Evolutionary conservation across 257 asterid species (phyloP), one percentile per base, ranked within the genome.

Genomic region (Fraxinus americana): DNA sequence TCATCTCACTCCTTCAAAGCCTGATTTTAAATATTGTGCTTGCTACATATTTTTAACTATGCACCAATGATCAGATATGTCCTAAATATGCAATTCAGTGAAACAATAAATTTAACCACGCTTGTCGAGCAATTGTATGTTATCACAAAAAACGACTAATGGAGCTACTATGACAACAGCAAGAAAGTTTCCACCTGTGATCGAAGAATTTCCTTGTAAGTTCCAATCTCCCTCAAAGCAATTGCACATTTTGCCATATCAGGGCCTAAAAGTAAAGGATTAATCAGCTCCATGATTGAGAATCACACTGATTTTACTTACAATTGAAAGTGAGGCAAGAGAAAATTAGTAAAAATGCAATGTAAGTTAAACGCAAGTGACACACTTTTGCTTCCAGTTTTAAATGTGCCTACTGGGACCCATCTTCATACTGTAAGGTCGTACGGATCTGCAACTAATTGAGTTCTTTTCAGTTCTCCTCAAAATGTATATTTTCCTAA

Each of bases 181-280:
- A 52, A 76, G 70, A 80, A 52, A 74, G 30, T 71, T 48, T 69
- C 77, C 73, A 96, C 99, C 98, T 96, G 90, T 67, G 96, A 87
- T 79, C 90, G 97, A 83, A 96, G 99, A 90, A 87, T 83, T 87
- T 96, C 99, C 85, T 92, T 93, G 90, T 93, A 90, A 38, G 90
- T 93, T 88, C 96, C 99, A 52, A 92, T 91, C 85, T 96, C 99
- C 86, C 94, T 91, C 83, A 96, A 75, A 71, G 94, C 89, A 75
- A 90, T 90, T n/a, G 97, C 94, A 82, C 90, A 93, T 70, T 96
- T 92, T 41, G 91, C 85, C 97, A 96, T 92, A 79, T 93, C 98
- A 68, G 97, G 95, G 76, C 99, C 98, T 96, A 71, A 14, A 74
- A 83, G 79, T 80, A 81, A 34, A 27, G 72, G 72, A 70, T 72